Evolutionary conservation across 83 land plant species (phyloP), one percentile per base, ranked within the genome.

Genomic region (Picea engelmannii): DNA sequence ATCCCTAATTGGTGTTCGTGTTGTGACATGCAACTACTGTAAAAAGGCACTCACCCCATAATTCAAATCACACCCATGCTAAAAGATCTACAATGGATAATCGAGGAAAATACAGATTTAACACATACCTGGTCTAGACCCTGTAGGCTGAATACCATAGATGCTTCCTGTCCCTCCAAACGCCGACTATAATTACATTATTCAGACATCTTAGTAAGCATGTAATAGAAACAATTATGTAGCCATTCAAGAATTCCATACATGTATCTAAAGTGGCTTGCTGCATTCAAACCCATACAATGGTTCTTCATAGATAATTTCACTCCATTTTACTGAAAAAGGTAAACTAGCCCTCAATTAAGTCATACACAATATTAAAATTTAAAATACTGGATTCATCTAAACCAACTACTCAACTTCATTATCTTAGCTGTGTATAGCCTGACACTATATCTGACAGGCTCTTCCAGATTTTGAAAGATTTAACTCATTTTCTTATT

Each of bases 101-200:
- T 44, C 76, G 58, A 78, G 24, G 52, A 84, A 10, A 79, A 23
- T 47, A 70, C 61, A 25, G 60, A 15, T 4, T 16, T 38, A 61
- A 52, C n/a, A 86, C 58, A 81, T 83, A 93, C 90, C 88, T 86
- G 86, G 85, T 73, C 86, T 76, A 24, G 81, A 79, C 6, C 88
- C 90, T 62, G 81, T n/a, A 73, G 84, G 66, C 74, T 86, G 90
- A 59, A 84, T 80, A 5, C 81, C 83, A 82, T 88, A 89, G 76
- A 91, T 78, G 66, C 88, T 85, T 38, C 86, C 89, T n/a, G 85
- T 83, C 66, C 89, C 93, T 55, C 91, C 90, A 86, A 87, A 93
- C 15, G 87, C 90, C 70, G 84, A 44, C 93, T 91, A 84, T 55
- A 23, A 20, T 18, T 62, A 62, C 5, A 62, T 18, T 62, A 18